These are phyloP conservation scores for Salix purpurea DNA, from an alignment of 345 rosid species.

Conservation along the genomic window DNA sequence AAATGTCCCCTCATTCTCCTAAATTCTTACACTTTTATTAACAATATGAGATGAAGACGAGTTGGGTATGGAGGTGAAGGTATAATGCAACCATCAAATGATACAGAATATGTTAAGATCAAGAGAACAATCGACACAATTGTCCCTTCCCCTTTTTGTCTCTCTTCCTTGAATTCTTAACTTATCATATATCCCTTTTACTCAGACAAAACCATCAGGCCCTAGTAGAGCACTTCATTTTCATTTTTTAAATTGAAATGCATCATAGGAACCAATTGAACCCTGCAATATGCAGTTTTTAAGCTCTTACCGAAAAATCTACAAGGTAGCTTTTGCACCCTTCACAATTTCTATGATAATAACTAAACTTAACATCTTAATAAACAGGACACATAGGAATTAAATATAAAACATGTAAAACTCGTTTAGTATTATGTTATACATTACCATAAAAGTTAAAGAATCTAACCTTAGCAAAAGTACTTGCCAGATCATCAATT, in stretches of 20 bases:
- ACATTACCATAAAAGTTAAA: constrained; percentile 1
- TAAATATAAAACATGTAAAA: background rate
- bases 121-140: background rate
- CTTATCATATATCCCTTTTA: background rate
- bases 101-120: background rate
- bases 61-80: background rate
- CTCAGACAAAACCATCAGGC: background rate
- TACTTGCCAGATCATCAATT: constrained; percentile 85
- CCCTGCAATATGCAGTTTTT: background rate
- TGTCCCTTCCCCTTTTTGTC: background rate
- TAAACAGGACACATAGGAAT: background rate
- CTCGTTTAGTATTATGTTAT: background rate
- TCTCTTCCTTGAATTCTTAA: background rate
- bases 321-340: background rate
- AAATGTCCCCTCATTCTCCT: background rate
- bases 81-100: background rate
- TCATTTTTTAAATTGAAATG: background rate
- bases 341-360: background rate
- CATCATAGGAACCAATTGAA: background rate
- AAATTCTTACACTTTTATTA: background rate
- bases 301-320: background rate
- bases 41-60: background rate
- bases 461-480: constrained; percentile 79
- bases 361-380: background rate
- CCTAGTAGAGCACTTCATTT: background rate